phyloP scores from a whole-genome alignment of 1,284 basidiomycete species.

The Boletus austroedulis region DNA sequence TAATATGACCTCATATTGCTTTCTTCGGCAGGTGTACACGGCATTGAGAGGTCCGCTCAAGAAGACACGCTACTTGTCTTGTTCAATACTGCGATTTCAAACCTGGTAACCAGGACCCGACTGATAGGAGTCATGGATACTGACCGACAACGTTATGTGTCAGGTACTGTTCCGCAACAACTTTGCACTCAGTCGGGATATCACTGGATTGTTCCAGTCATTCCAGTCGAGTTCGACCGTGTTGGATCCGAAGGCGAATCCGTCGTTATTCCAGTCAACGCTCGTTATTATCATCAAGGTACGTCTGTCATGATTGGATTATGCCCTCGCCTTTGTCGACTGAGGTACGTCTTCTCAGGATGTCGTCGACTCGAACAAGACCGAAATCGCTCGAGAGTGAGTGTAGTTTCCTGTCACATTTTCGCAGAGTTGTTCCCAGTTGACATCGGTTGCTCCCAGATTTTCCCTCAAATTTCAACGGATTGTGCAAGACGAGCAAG shows the following conservation, averaged over 20 bases:
- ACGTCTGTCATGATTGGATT: not conserved
- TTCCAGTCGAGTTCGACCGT: constrained; percentile 62
- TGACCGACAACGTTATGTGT: not conserved
- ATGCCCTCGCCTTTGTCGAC: too few species aligned
- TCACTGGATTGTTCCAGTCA: constrained; percentile 58
- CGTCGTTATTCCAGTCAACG: constrained; percentile 55
- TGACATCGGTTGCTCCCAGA: constrained; percentile 27
- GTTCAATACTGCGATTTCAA: constrained; percentile 64
- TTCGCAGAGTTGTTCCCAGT: not conserved
- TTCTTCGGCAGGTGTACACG: constrained; percentile 51
- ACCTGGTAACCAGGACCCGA: constrained; percentile 34
- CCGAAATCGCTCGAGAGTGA: not conserved
- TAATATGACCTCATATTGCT: not conserved
- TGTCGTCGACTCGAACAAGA: not conserved
- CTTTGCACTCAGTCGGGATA: constrained; percentile 57
- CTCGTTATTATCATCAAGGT: constrained; percentile 65
- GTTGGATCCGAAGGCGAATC: constrained; percentile 56
- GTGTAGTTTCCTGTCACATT: not conserved
- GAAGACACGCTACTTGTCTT: constrained; percentile 62
- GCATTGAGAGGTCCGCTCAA: constrained; percentile 60
- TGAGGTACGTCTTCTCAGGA: constrained; percentile 38
- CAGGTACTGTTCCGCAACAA: constrained; percentile 65
- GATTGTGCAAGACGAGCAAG: constrained; percentile 59
- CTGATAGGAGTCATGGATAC: too few species aligned
- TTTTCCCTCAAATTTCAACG: constrained; percentile 53